phyloP scores from a whole-genome alignment of 805 yeast genomes.

The Sugiyamaella floridensis region DNA sequence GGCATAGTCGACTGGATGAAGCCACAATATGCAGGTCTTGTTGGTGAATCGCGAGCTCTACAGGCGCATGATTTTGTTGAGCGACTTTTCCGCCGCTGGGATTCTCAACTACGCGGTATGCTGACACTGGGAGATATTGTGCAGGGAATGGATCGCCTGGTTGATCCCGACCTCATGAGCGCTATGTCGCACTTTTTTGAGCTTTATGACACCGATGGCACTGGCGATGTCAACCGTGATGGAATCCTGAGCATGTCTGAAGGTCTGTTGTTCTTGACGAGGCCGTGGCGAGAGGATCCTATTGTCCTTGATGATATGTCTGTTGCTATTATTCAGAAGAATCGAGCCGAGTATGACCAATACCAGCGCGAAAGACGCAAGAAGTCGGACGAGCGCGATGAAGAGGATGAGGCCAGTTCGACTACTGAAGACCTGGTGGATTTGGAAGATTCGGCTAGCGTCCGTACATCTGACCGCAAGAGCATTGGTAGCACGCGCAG shows the following conservation, averaged over 20 bases:
- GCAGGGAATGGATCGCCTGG: constrained; percentile 61
- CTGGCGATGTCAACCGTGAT: constrained; percentile 64
- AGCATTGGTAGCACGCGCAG: neutral
- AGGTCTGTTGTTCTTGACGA: constrained; percentile 72
- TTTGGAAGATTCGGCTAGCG: neutral
- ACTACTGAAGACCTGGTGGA: neutral
- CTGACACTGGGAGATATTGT: constrained; percentile 65
- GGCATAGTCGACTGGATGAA: constrained; percentile 72
- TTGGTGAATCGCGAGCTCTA: neutral
- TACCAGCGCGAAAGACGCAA: constrained; percentile 41
- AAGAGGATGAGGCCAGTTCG: neutral
- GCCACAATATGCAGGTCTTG: constrained; percentile 19
- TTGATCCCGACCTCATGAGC: constrained; percentile 69
- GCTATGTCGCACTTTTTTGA: constrained; percentile 72
- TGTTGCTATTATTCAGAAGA: constrained; percentile 50
- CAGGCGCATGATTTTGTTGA: constrained; percentile 43
- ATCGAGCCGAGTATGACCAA: constrained; percentile 20
- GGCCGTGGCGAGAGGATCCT: constrained; percentile 74
- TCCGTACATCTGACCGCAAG: neutral
- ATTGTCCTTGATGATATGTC: constrained; percentile 56
- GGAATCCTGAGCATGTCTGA: constrained; percentile 81
- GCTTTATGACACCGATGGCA: constrained; percentile 56
- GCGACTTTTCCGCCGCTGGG: constrained; percentile 69
- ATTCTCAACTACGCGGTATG: constrained; percentile 42
- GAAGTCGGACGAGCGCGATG: constrained; percentile 23